Percentiles rank a stretch among this genome's conserved stretches.
phyloP scores from a whole-genome alignment of 805 yeast species.

The Pichia kluyveri region DNA sequence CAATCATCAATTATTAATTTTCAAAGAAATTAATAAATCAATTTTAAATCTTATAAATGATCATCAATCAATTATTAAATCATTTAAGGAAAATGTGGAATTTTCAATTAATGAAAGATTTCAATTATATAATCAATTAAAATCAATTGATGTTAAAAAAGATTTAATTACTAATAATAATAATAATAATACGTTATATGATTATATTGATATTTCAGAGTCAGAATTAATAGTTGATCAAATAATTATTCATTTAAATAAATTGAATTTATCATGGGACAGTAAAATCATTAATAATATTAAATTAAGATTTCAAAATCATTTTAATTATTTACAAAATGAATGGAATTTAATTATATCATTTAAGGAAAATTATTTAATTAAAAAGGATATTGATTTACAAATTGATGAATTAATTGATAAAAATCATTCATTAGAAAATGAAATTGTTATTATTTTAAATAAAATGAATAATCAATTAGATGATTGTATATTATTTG shows the following conservation, averaged over 20 bases:
- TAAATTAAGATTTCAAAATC: constrained; percentile 18
- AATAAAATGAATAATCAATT: constrained; percentile 72
- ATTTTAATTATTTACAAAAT: constrained; percentile 15
- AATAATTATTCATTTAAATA: background rate
- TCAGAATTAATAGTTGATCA: background rate
- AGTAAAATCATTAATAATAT: constrained; percentile 21
- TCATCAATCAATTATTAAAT: background rate
- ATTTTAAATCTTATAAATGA: background rate
- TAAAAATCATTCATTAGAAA: constrained; percentile 45
- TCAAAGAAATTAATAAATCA: background rate
- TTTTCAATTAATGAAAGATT: background rate
- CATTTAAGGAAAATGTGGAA: background rate
- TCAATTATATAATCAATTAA: background rate
- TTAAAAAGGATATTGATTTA: constrained; percentile 12
- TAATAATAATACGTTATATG: background rate
- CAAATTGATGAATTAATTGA: constrained; percentile 20
- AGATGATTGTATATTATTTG: constrained; percentile 58
- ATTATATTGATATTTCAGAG: background rate
- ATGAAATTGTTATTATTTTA: constrained; percentile 60
- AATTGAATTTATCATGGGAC: constrained; percentile 9
- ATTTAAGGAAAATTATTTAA: constrained; percentile 10
- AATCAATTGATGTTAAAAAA: constrained; percentile 23
- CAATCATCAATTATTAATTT: background rate
- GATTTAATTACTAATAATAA: background rate
- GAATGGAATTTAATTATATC: constrained; percentile 17